Evolutionary conservation across 116 monocot genomes (phyloP).

Genomic region (Zostera marina): DNA sequence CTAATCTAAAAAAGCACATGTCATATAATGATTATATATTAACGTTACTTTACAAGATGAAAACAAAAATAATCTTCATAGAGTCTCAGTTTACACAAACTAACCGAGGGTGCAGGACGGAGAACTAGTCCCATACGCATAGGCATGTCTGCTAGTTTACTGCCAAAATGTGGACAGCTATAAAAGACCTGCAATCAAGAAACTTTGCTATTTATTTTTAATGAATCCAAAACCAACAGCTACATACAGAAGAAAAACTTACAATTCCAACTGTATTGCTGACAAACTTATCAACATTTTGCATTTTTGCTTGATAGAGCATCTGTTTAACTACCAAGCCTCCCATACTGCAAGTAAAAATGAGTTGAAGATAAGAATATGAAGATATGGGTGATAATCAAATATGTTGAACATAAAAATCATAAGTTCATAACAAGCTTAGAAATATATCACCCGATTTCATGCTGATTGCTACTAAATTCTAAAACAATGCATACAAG

Average conservation of each 20-base stretch:
- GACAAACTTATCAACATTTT: conserved; percentile 44
- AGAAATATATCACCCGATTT: background rate
- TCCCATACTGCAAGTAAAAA: conserved; percentile 70
- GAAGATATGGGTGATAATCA: background rate
- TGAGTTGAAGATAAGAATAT: conserved; percentile 1
- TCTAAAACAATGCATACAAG: too few relatives aligned
- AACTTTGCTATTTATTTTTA: background rate
- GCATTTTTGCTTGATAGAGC: conserved; percentile 74
- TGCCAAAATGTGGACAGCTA: conserved; percentile 99
- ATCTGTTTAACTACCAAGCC: conserved; percentile 94
- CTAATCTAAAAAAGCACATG: conserved; percentile 40
- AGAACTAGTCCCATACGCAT: conserved; percentile 96
- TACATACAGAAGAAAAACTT: background rate
- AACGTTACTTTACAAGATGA: background rate
- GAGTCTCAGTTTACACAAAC: conserved; percentile 12
- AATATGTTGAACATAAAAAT: background rate
- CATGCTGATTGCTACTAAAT: too few relatives aligned
- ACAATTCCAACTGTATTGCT: conserved; percentile 80
- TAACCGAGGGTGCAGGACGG: conserved; percentile 85
- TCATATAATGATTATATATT: background rate
- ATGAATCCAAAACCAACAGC: background rate
- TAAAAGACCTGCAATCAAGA: conserved; percentile 63
- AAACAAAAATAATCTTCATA: background rate
- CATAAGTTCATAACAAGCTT: background rate
- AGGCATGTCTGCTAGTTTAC: conserved; percentile 97